Conservation (phyloP, 305 asterid genomes). For the Monarda citriodora region DNA sequence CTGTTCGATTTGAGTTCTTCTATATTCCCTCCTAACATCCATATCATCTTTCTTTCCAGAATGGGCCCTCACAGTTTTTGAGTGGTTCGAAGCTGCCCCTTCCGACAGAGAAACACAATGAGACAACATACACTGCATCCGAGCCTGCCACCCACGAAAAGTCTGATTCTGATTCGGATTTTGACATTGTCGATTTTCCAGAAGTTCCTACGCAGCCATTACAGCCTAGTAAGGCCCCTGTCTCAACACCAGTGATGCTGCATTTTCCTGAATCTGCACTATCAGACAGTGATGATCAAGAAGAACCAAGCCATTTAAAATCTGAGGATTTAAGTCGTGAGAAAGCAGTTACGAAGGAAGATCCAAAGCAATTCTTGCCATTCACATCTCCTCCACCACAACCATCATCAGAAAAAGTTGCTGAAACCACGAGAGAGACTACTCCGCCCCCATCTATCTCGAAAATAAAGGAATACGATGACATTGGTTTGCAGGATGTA, state of each 20-base stretch:
- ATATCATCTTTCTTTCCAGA: conserved; percentile 42
- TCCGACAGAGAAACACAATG: conserved; percentile 58
- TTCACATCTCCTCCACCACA: conserved; percentile 63
- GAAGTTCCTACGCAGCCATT: conserved; percentile 78
- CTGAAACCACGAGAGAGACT: conserved; percentile 19
- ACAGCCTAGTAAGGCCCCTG: conserved; percentile 42
- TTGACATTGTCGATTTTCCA: conserved; percentile 71
- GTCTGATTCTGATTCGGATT: conserved; percentile 64
- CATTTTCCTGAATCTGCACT: conserved; percentile 89
- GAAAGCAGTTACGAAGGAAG: conserved; percentile 33
- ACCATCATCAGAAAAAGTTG: conserved; percentile 32
- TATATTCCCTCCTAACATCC: conserved; percentile 10
- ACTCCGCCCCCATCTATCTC: conserved; percentile 29
- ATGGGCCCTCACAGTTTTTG: conserved; percentile 71
- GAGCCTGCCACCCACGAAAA: conserved; percentile 37
- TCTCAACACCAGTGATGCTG: conserved; percentile 80
- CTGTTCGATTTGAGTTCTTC: conserved; percentile 10
- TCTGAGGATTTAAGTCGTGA: conserved; percentile 30
- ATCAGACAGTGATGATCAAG: conserved; percentile 64
- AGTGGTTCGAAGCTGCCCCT: conserved; percentile 69
- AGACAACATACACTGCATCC: conserved; percentile 31
- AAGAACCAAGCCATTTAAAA: conserved; percentile 31
- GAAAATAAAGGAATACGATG: conserved; percentile 29
- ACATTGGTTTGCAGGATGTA: conserved; percentile 75
- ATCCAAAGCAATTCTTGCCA: conserved; percentile 66